These are phyloP conservation scores for Theileria annulata DNA, from an alignment of 169 alveolate species.

Conservation along the genomic window DNA sequence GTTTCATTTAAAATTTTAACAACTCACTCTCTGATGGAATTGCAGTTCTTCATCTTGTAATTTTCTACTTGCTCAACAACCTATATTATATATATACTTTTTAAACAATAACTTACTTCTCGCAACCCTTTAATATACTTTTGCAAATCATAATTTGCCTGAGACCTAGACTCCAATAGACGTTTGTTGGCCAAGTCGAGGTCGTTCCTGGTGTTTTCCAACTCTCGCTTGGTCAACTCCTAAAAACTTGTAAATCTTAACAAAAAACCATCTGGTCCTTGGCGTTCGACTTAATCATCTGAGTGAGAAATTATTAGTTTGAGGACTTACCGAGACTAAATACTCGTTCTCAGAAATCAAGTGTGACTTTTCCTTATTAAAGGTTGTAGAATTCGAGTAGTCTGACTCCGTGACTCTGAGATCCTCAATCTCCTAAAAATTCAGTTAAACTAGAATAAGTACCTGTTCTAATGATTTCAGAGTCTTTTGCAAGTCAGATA, in stretches of 20 bases:
- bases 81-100: not conserved
- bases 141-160: not conserved
- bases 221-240: constrained; percentile 6
- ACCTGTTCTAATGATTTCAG: constrained; percentile 1
- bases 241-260: not conserved
- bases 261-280: constrained; percentile 3
- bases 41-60: constrained; percentile 28
- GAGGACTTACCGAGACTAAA: not conserved
- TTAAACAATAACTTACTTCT: not conserved
- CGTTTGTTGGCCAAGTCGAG: not conserved
- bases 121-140: not conserved
- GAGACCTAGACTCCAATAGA: not conserved
- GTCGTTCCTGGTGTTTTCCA: constrained; percentile 10
- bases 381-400: not conserved
- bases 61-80: constrained; percentile 4
- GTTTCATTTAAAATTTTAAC: not conserved
- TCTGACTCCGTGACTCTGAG: constrained; percentile 2
- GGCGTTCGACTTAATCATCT: constrained; percentile 1
- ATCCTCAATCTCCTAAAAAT: constrained; percentile 2
- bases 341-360: not conserved
- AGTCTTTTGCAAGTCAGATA: constrained; percentile 14
- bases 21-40: constrained; percentile 32
- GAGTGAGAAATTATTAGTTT: not conserved
- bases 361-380: constrained; percentile 7
- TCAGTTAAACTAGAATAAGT: not conserved